Evolutionary conservation across 2,329 filamentous ascomycete genomes (phyloP).

Genomic region (Aspergillus nomiae): DNA sequence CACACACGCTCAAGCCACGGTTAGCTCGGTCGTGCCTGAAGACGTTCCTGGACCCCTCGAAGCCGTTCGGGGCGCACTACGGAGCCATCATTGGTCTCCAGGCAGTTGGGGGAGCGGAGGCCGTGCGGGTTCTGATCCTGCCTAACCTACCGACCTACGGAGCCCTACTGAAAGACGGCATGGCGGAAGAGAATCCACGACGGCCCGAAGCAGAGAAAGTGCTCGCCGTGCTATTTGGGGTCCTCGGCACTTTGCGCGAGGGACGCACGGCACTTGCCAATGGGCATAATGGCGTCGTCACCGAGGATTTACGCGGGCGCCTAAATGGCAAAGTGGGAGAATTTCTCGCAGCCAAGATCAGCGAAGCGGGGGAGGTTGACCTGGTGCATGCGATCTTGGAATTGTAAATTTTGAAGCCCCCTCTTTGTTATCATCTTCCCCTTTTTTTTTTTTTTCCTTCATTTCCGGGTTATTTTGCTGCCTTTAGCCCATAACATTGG

Average conservation of each 20-base stretch:
- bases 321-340: constrained; percentile 45
- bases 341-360: constrained; percentile 44
- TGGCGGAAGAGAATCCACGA: constrained; percentile 52
- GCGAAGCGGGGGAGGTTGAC: constrained; percentile 42
- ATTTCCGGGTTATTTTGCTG: background rate
- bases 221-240: constrained; percentile 57
- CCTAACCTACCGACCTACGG: constrained; percentile 69
- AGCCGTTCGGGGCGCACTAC: constrained; percentile 82
- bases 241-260: constrained; percentile 57
- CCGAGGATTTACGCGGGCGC: constrained; percentile 39
- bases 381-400: constrained; percentile 43
- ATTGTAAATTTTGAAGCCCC: constrained; percentile 16
- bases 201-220: constrained; percentile 64
- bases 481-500: background rate
- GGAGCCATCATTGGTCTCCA: constrained; percentile 81
- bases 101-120: constrained; percentile 71
- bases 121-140: constrained; percentile 64
- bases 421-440: constrained; percentile 4
- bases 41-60: constrained; percentile 83
- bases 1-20: constrained; percentile 80
- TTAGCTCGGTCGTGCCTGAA: constrained; percentile 93
- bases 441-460: background rate
- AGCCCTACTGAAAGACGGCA: constrained; percentile 58
- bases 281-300: constrained; percentile 39
- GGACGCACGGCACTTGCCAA: constrained; percentile 45